Base-by-base conservation (phyloP, 192 early-diverging fungal genomes). In the Chytriomyces sp. region DNA sequence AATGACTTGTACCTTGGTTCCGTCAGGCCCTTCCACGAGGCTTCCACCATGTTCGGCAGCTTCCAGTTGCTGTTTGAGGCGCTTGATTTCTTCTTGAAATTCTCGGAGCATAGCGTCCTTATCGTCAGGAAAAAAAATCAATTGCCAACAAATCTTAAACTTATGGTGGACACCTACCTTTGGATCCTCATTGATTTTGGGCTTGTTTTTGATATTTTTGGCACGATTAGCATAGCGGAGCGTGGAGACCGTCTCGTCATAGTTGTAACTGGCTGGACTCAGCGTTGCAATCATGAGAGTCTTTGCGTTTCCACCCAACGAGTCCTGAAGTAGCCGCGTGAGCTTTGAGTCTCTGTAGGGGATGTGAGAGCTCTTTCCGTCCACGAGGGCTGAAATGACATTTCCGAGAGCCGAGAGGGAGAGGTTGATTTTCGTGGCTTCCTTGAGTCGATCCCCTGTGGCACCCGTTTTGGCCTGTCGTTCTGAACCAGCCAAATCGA, bases 121-220 rank as follows among this genome's bases (percentile, higher is more conserved):
- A 52, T 34, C 19, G 22, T 40, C 7, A 64, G 25, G 1, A 19
- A 30, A 34, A 7, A 19, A 55, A 58, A 17, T 26, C 22, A n/a
- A 55, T 30, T 38, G 34, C 52, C 36, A 39, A 72, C 72, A 64
- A 31, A 19, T 56, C 40, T 22, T 52, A 49, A 44, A 56, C 8
- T 59, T 30, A 36, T 22, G 14, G 14, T 49, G 1, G 14, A n/a
- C n/a, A 3, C 17, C 32, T 71, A 85, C 83, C 73, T 87, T 89
- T 2, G 88, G 88, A 73, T 89, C 88, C 73, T 89, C 86, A 59
- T 89, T 89, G 77, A 89, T 80, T 73, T 89, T 89, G 26, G 88
- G 88, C 64, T 89, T 89, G 74, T 89, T 89, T 66, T 89, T 89
- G 75, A 89, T 89, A 40, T 82, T 88, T 78, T 89, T 89, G 5